Percentiles rank a stretch among this genome's conserved stretches.
Conservation (phyloP, 2,329 filamentous ascomycete species). For the Trichophyton schoenleinii region DNA sequence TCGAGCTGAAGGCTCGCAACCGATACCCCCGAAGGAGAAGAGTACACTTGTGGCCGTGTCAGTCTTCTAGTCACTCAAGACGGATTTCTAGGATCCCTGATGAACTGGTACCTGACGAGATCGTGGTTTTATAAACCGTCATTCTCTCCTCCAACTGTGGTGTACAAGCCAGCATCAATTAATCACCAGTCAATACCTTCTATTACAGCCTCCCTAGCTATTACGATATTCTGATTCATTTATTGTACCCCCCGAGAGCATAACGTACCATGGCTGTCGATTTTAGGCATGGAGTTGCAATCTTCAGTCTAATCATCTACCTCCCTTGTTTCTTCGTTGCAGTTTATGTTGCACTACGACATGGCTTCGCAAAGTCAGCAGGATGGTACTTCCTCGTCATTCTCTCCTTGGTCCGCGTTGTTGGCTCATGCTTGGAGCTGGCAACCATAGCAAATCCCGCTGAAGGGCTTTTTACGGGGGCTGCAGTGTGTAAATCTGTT, state of each 20-base stretch:
- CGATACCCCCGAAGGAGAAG: background rate
- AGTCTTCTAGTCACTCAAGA: background rate
- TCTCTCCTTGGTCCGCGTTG: conserved; percentile 41
- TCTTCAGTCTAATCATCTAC: conserved; percentile 27
- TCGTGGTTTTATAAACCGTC: background rate
- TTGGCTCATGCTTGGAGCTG: conserved; percentile 40
- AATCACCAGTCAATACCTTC: background rate
- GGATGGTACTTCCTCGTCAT: conserved; percentile 45
- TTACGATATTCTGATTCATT: background rate
- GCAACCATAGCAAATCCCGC: conserved; percentile 35
- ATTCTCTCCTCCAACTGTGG: background rate
- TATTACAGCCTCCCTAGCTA: background rate
- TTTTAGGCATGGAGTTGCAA: conserved; percentile 23
- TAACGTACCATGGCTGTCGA: conserved; percentile 11
- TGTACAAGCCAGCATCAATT: background rate
- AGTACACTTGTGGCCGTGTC: background rate
- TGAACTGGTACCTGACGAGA: background rate
- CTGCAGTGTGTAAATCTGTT: conserved; percentile 34
- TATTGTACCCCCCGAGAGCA: background rate
- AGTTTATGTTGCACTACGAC: conserved; percentile 22
- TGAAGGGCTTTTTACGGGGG: conserved; percentile 28
- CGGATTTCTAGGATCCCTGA: background rate
- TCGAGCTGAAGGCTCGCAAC: background rate
- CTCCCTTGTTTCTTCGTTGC: conserved; percentile 23
- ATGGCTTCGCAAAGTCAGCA: conserved; percentile 31